Evolutionary conservation across 208 protist species (phyloP), one percentile per base, ranked within the genome.

Genomic region (Acanthamoeba triangularis): DNA sequence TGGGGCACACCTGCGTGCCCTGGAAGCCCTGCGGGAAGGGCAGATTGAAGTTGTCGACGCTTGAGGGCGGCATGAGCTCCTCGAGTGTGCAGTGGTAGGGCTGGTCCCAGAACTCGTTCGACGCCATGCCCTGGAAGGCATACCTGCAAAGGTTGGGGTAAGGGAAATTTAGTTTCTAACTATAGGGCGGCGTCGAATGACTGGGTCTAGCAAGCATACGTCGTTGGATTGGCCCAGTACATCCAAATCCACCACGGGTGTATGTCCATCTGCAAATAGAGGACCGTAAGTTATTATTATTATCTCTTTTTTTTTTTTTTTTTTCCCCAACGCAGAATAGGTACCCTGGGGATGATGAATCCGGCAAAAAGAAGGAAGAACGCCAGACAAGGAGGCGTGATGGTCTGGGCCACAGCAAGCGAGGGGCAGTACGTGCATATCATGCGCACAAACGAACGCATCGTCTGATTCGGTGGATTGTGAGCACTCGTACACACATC

Each of bases 331-430:
- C n/a, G n/a, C n/a, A n/a, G n/a, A n/a, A n/a, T n/a, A n/a, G n/a
- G n/a, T 56, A 90, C 92, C 14, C 59, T 28, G n/a, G 65, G 92
- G 8, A 95, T 33, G 54, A 95, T 90, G 93, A 59, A 95, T 8
- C 92, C 92, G 37, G n/a, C 52, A 41, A 95, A 90, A 13, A 95
- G 25, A 4, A 95, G 47, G 20, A 95, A 49, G 18, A 95, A 33
- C 23, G 74, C 72, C 10, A 88, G 25, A 3, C 41, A 65, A 4
- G 92, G 69, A 59, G 92, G 92, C 14, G 92, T 76, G 25, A 95
- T 23, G 92, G n/a, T 90, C 35, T 95, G 47, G 14, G 92, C 92
- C 3, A 91, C 30, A 65, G 93, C 63, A 13, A 56, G 52, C 16
- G 52, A 56, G 52, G 52, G 52, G 16, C 52, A 56, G 52, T 20